Base-by-base conservation (phyloP, 305 asterid species). In the Fraxinus nigra region DNA sequence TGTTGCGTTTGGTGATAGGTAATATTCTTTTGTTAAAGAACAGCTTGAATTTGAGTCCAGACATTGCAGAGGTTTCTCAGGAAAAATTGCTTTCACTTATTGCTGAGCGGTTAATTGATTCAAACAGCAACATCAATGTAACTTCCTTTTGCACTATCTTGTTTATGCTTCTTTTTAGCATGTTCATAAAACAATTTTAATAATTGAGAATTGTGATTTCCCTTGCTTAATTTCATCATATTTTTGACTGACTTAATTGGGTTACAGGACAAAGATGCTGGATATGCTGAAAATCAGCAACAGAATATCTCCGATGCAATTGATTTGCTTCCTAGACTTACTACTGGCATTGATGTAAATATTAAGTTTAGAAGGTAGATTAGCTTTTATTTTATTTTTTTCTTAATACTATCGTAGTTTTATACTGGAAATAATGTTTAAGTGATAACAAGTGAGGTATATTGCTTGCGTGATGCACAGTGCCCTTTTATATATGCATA, bases 271-370 rank as follows among this genome's bases (percentile, higher is more conserved):
- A 92, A 89, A 88, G 98, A 94, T 85, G 86, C 89, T 59, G 97
- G 91, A 74, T 93, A 89, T 86, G 90, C 88, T 75, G 93, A 94
- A 87, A 96, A 96, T 89, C 98, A 90, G 86, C 92, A 89, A 87
- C 97, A 94, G 88, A 94, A 96, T 87, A 93, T 94, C 83, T 86
- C 93, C 18, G 98, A 94, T 90, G 98, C 98, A 46, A 94, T 94
- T 84, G 97, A 93, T 83, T 85, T 93, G 91, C 98, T 96, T 82
- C 99, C 98, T 81, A 92, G 98, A 82, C 98, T 96, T 78, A 84
- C 98, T 0, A 96, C 98, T 78, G 99, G 99, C 46, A 94, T 95
- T 90, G 99, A 95, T 87, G 97, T 95, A 79, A 95, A 95, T 81
- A 81, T 94, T 80, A 92, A 93, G 84, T 96, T 94, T 82, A 89